A percentile compares a stretch with the other conserved stretches of the same genome.
phyloP scores from a whole-genome alignment of 148 eudicot genomes.

The Vaccinium vitisidaea region DNA sequence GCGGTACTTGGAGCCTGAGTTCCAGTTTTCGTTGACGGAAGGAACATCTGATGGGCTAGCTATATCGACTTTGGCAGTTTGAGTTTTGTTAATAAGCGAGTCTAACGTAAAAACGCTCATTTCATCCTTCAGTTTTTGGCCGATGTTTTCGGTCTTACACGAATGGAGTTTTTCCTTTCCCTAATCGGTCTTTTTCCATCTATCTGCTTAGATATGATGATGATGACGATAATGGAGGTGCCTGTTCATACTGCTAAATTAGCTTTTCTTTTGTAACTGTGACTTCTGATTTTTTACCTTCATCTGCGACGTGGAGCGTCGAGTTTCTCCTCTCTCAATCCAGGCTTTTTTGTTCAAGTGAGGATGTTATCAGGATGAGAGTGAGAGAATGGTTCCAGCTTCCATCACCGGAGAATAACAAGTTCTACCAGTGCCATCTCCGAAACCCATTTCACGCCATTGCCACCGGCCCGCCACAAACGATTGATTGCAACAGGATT shows the following conservation, averaged over 20 bases:
- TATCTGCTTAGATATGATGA: background rate
- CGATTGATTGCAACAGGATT: too few species aligned
- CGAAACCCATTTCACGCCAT: too few species aligned
- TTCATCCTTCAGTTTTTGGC: background rate
- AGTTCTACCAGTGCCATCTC: too few species aligned
- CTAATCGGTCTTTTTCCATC: background rate
- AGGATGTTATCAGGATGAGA: too few species aligned
- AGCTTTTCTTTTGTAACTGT: background rate
- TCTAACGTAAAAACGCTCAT: background rate
- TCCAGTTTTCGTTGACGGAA: slow-evolving; percentile 17
- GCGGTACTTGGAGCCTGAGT: slow-evolving; percentile 21
- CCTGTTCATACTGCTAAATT: background rate
- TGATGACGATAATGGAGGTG: background rate
- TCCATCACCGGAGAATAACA: too few species aligned
- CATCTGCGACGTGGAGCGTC: background rate
- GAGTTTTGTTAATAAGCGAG: background rate
- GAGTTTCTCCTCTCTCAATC: background rate
- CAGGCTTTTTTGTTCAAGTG: too few species aligned
- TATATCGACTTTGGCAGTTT: slow-evolving; percentile 11
- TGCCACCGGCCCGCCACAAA: too few species aligned
- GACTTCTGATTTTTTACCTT: background rate
- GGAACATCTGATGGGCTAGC: slow-evolving; percentile 22
- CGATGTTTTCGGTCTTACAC: background rate
- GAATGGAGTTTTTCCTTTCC: background rate
- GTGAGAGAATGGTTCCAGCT: too few species aligned